phyloP scores from a whole-genome alignment of 257 asterid genomes.

The Solanum chiquidenum region DNA sequence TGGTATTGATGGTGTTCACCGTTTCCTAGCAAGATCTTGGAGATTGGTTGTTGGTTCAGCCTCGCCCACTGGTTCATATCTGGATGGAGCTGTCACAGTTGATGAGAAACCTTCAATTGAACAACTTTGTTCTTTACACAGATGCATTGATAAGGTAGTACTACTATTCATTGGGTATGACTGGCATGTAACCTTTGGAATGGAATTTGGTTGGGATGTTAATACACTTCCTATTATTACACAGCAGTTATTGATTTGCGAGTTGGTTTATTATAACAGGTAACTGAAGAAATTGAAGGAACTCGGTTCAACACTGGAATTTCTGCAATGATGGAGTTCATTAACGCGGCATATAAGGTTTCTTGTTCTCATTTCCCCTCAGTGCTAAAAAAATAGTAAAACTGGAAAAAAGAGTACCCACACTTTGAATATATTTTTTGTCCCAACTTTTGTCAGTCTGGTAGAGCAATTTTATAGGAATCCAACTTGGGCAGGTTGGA shows the following conservation, averaged over 20 bases:
- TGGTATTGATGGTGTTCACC: constrained; percentile 97
- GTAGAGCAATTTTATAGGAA: background rate
- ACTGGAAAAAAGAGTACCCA: background rate
- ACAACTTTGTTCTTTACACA: constrained; percentile 72
- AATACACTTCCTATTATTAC: background rate
- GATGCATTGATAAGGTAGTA: constrained; percentile 82
- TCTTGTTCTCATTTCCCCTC: background rate
- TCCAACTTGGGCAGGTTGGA: background rate
- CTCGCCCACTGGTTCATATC: constrained; percentile 52
- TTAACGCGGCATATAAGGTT: constrained; percentile 91
- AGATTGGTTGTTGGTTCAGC: constrained; percentile 84
- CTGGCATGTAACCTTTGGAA: background rate
- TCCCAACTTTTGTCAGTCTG: background rate
- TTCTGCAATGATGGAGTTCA: constrained; percentile 99
- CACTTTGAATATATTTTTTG: background rate
- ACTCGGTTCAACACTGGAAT: constrained; percentile 95
- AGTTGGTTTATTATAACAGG: constrained; percentile 30
- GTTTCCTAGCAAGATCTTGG: constrained; percentile 90
- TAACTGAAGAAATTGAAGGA: constrained; percentile 86
- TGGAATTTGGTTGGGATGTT: background rate
- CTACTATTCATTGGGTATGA: background rate
- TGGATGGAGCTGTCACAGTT: constrained; percentile 47
- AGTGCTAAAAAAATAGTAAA: background rate
- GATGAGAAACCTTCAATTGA: constrained; percentile 65
- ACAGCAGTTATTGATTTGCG: background rate